Percentiles rank a stretch among this genome's conserved stretches.
Evolutionary conservation across 2,329 filamentous ascomycete genomes (phyloP).

Genomic region (Dendrostoma leiphaemia): DNA sequence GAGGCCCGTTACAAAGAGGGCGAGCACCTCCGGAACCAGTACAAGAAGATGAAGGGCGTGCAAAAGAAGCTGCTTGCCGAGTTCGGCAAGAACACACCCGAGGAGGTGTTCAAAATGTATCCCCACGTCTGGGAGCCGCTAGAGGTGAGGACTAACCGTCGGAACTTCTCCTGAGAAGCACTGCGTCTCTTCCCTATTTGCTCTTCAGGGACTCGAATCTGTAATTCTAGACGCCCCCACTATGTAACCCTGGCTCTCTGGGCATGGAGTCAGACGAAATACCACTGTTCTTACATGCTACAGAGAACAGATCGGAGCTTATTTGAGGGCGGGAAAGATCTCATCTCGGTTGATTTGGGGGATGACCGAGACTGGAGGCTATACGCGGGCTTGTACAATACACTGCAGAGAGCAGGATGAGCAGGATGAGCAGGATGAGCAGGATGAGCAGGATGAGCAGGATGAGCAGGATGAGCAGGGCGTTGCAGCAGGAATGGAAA

Average conservation of each 20-base stretch:
- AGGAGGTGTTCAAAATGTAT: conserved; percentile 17
- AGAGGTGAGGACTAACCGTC: conserved; percentile 13
- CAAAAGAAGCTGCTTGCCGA: conserved; percentile 3
- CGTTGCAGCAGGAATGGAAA: too few species aligned
- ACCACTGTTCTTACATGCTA: too few species aligned
- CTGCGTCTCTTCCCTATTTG: too few species aligned
- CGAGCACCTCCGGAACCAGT: conserved; percentile 7
- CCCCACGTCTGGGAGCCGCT: conserved; percentile 10
- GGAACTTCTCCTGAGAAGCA: conserved; percentile 14
- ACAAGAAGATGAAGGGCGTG: neutral
- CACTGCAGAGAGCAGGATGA: neutral
- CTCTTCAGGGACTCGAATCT: too few species aligned
- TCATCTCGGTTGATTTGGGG: neutral
- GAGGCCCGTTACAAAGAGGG: conserved; percentile 4
- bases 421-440: too few species aligned
- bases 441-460: too few species aligned
- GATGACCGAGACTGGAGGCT: too few species aligned
- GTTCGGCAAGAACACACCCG: conserved; percentile 11
- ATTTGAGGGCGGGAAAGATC: neutral
- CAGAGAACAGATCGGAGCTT: too few species aligned
- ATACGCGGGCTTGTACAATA: neutral
- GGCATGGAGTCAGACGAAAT: too few species aligned
- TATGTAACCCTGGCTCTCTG: too few species aligned
- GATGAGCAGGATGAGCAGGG: too few species aligned
- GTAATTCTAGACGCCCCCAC: too few species aligned